Percentiles rank a stretch among this genome's conserved stretches.
phyloP scores from a whole-genome alignment of 805 yeast species.

The Metschnikowia rubicola region DNA sequence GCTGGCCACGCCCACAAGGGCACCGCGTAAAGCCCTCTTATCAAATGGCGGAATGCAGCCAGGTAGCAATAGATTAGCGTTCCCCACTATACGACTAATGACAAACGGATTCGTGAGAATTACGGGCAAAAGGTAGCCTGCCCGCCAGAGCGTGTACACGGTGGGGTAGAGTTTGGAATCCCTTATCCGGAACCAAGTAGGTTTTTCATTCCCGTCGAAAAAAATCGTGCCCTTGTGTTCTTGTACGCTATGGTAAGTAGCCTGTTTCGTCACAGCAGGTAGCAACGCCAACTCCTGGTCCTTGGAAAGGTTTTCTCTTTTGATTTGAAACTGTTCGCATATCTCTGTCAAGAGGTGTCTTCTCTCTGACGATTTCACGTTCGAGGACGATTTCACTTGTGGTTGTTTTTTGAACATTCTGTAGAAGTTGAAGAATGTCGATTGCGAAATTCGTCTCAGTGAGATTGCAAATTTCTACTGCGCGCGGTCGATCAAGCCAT shows the following conservation, averaged over 20 bases:
- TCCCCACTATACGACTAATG: conserved; percentile 62
- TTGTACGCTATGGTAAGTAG: conserved; percentile 54
- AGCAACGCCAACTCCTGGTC: conserved; percentile 41
- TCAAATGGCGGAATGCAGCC: conserved; percentile 67
- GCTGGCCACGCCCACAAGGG: conserved; percentile 69
- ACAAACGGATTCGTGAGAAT: conserved; percentile 74
- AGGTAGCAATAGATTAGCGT: conserved; percentile 80
- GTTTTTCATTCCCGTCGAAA: conserved; percentile 59
- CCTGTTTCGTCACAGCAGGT: conserved; percentile 56
- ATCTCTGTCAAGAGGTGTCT: conserved; percentile 48
- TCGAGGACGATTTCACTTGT: conserved; percentile 68
- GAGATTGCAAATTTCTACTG: neutral
- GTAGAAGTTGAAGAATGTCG: neutral
- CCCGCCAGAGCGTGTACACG: conserved; percentile 65
- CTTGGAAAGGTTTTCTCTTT: conserved; percentile 37
- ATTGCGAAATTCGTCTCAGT: neutral
- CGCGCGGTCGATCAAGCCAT: too few species aligned
- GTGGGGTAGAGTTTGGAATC: conserved; percentile 65
- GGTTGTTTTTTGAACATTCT: conserved; percentile 24
- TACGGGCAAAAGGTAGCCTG: conserved; percentile 62
- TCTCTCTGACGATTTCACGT: conserved; percentile 79
- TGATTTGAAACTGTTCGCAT: conserved; percentile 39
- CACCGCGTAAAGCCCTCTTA: conserved; percentile 42
- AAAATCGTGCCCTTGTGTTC: conserved; percentile 60
- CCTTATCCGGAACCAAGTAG: conserved; percentile 67